Conservation (phyloP, 257 asterid genomes). For the Fraxinus anomala region DNA sequence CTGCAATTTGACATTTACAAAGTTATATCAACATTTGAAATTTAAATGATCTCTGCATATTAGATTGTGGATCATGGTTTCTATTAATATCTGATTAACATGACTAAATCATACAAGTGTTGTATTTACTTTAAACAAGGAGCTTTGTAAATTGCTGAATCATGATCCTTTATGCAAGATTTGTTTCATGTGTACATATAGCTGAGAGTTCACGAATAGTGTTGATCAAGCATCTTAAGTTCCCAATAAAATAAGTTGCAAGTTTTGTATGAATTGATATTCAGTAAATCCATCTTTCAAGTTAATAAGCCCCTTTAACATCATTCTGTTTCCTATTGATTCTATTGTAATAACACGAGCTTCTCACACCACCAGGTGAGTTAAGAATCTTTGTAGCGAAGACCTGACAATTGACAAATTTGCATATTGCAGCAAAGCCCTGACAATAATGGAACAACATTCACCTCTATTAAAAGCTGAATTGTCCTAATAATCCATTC, state of each 20-base stretch:
- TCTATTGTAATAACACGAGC: conserved; percentile 29
- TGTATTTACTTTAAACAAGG: not conserved
- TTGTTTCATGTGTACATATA: not conserved
- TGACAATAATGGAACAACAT: conserved; percentile 30
- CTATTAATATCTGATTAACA: too few species aligned
- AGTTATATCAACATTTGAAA: too few species aligned
- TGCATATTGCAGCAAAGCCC: conserved; percentile 23
- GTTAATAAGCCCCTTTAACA: conserved; percentile 23
- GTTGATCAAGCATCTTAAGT: conserved; percentile 13
- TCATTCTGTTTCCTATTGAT: conserved; percentile 45
- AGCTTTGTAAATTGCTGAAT: not conserved
- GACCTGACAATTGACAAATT: conserved; percentile 1
- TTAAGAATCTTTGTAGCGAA: conserved; percentile 30
- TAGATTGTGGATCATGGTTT: too few species aligned
- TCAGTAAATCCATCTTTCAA: conserved; percentile 42
- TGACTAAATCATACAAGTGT: too few species aligned
- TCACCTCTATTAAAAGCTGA: conserved; percentile 73
- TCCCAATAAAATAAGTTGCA: conserved; percentile 6
- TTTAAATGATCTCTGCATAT: too few species aligned
- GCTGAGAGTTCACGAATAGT: not conserved
- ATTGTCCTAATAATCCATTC: conserved; percentile 67
- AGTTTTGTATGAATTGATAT: conserved; percentile 5
- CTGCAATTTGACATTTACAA: too few species aligned
- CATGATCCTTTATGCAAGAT: not conserved
- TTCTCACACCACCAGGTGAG: conserved; percentile 26